Conservation (phyloP, 225 moss, liverwort and hornwort genomes). For the Climacium dendroides region DNA sequence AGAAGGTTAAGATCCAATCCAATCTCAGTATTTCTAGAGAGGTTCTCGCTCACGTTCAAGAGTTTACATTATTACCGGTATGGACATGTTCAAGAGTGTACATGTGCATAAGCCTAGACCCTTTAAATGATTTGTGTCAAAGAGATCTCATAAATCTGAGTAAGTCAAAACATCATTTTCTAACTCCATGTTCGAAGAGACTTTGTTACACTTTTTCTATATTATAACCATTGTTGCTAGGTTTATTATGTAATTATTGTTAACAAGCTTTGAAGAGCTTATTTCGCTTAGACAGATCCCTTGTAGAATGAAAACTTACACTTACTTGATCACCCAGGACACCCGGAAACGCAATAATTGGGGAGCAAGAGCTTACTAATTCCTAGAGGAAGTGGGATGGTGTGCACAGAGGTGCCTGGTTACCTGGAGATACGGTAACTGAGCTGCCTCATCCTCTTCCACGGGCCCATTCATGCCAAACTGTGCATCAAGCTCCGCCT, state of each 20-base stretch:
- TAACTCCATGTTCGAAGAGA: not conserved
- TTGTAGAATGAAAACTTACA: not conserved
- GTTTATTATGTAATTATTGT: not conserved
- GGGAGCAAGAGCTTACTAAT: not conserved
- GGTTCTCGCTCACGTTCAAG: not conserved
- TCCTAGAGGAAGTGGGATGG: not conserved
- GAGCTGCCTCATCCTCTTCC: not conserved
- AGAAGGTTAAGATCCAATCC: not conserved
- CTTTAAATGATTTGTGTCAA: not conserved
- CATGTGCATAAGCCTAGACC: not conserved
- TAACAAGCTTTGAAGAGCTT: not conserved
- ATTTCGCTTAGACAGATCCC: not conserved
- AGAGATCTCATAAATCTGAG: not conserved
- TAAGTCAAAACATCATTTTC: not conserved
- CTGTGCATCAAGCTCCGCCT: slow-evolving; percentile 4
- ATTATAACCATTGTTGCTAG: not conserved
- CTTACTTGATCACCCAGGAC: no score
- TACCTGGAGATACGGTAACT: slow-evolving; percentile 24
- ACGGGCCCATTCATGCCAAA: not conserved
- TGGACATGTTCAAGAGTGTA: not conserved
- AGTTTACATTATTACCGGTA: not conserved
- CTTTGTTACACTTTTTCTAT: not conserved
- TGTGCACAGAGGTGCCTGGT: not conserved
- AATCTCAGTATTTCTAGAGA: not conserved
- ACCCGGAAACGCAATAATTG: not conserved